Percentiles rank a stretch among this genome's conserved stretches.
phyloP scores from a whole-genome alignment of 1,139 yeast genomes.

The Candida anutae region DNA sequence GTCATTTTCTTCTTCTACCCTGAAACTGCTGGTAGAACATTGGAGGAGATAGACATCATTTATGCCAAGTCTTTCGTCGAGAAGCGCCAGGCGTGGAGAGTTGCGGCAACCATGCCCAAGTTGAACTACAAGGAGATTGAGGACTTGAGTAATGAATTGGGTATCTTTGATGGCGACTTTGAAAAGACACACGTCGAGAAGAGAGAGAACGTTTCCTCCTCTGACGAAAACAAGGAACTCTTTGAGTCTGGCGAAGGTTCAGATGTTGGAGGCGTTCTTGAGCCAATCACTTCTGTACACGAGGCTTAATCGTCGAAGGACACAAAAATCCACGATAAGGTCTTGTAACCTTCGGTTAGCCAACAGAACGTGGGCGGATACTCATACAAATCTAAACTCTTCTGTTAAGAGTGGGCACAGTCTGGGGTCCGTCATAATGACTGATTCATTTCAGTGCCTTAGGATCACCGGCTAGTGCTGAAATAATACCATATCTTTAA shows the following conservation, averaged over 20 bases:
- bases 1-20: constrained; percentile 41
- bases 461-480: too few relatives aligned
- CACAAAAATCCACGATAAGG: too few relatives aligned
- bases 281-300: too few relatives aligned
- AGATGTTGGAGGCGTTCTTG: too few relatives aligned
- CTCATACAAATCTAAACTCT: too few relatives aligned
- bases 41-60: constrained; percentile 41
- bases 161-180: constrained; percentile 35
- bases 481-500: too few relatives aligned
- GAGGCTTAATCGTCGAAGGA: too few relatives aligned
- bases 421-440: too few relatives aligned
- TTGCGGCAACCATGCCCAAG: constrained; percentile 45
- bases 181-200: constrained; percentile 28
- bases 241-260: constrained; percentile 6
- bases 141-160: constrained; percentile 39
- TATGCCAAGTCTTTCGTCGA: constrained; percentile 43
- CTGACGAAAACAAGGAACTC: constrained; percentile 9
- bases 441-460: too few relatives aligned
- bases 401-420: too few relatives aligned
- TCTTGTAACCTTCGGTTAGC: too few relatives aligned
- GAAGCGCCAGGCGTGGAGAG: constrained; percentile 40
- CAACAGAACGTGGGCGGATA: too few relatives aligned
- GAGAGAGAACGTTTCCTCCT: constrained; percentile 21
- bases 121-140: constrained; percentile 39
- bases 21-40: constrained; percentile 41